A percentile compares a stretch with the other conserved stretches of the same genome.
Conservation (phyloP, 306 rosid genomes). For the Oxytropis ochrocephala region DNA sequence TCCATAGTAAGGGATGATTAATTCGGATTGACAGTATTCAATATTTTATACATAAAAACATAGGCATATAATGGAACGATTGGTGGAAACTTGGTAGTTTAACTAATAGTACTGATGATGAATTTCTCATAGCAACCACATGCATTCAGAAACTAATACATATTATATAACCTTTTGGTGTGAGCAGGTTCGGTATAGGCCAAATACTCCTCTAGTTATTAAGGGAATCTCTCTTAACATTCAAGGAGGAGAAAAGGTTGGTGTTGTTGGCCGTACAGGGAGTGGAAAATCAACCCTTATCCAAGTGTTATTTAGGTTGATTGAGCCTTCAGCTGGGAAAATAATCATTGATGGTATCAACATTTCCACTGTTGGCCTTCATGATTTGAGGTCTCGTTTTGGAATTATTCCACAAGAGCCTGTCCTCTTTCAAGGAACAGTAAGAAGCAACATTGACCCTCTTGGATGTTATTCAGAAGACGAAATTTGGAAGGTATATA, state of each 20-base stretch:
- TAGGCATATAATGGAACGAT: background rate
- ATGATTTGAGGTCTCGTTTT: conserved; percentile 79
- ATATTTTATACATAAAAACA: background rate
- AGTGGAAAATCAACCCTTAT: conserved; percentile 86
- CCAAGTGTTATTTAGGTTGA: conserved; percentile 82
- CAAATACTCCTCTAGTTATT: conserved; percentile 72
- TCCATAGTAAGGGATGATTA: too few relatives aligned
- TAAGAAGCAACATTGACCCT: conserved; percentile 78
- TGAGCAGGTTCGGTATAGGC: conserved; percentile 70
- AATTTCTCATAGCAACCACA: background rate
- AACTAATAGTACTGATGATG: background rate
- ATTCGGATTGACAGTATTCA: too few relatives aligned
- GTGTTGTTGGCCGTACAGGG: conserved; percentile 90
- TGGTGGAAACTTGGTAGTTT: background rate
- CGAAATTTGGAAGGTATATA: conserved; percentile 80
- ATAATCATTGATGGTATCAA: conserved; percentile 64
- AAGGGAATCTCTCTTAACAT: conserved; percentile 67
- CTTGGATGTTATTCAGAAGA: conserved; percentile 62
- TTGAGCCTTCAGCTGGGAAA: conserved; percentile 77
- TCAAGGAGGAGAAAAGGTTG: conserved; percentile 80
- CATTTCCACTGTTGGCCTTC: conserved; percentile 61
- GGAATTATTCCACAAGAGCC: conserved; percentile 97
- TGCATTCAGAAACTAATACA: background rate
- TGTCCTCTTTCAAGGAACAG: conserved; percentile 83
- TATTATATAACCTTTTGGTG: background rate